Conservation (phyloP, 1,284 basidiomycete genomes). For the Inonotus hispidus region DNA sequence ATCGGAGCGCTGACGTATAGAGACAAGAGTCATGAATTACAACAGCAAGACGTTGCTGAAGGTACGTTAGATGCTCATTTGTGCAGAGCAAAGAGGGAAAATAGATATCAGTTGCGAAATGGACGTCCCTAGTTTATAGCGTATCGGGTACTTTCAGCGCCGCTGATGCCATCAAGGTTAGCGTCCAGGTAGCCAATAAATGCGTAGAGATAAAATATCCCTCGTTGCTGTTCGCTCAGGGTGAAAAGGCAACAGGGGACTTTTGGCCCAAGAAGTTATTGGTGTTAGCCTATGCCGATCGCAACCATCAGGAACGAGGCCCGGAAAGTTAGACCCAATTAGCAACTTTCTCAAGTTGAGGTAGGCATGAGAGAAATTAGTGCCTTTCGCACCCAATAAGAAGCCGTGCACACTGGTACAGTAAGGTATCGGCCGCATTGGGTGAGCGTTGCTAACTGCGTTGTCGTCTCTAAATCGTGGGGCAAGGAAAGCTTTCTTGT, state of each 20-base stretch:
- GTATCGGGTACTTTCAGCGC: too few relatives aligned
- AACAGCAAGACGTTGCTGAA: not conserved
- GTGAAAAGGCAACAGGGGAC: not conserved
- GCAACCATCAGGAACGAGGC: not conserved
- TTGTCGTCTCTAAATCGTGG: not conserved
- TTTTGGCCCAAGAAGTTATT: not conserved
- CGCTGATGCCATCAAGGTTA: too few relatives aligned
- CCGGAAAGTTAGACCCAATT: not conserved
- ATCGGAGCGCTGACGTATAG: too few relatives aligned
- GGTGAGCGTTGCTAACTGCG: not conserved
- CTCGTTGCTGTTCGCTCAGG: not conserved
- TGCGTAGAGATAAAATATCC: not conserved
- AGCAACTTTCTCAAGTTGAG: not conserved
- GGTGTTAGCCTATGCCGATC: not conserved
- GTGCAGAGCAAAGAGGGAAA: not conserved
- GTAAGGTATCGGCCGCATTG: not conserved
- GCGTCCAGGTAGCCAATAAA: too few relatives aligned
- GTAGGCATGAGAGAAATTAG: not conserved
- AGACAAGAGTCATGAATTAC: not conserved
- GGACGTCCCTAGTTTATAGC: too few relatives aligned
- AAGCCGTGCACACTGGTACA: not conserved
- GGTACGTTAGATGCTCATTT: not conserved
- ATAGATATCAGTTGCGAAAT: not conserved
- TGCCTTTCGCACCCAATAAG: not conserved
- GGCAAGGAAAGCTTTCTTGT: too few relatives aligned